Evolutionary conservation across 129 eudicot genomes (phyloP), one percentile per base, ranked within the genome.

Genomic region (Tanacetum coccineum): DNA sequence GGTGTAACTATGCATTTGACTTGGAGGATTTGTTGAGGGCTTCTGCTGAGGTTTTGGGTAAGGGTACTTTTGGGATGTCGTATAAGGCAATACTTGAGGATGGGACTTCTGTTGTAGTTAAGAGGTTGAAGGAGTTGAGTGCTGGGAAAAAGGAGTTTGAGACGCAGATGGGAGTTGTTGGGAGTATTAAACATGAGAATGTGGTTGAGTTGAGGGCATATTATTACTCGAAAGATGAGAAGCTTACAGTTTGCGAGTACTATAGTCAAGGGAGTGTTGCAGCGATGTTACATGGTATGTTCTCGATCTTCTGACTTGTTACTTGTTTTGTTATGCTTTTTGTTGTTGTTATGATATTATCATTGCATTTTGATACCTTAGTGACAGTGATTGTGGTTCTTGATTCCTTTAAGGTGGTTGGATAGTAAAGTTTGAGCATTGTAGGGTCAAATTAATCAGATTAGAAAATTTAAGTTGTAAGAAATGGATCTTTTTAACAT

Each of bases 31-130:
- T 92, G 69, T 70, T 92, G 76, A 80, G 98, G 82, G 96, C 98
- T 59, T 92, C 98, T 51, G 98, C 98, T 19, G 98, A 92, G 79
- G 98, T 92, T 3, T 77, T 92, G 71, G 98, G 98, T 32, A 92
- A 92, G 80, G 98, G 98, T 20, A 86, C 98, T 19, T 88, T 88
- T 74, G 98, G 98, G 7, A 92, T 83, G 84, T 83, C 98, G 13
- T 92, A 88, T 77, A 92, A 88, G 74, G 98, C 98, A 3, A 92
- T 88, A 54, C 68, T 92, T 28, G 98, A 92, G 74, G 98, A 92
- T 13, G 96, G 96, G 18, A 83, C 90, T 48, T 82, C 87, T 66
- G 98, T 92, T 70, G 98, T 92, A 62, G 98, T 92, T 72, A 92
- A 92, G 85, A 82, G 98, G 79, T 81, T 92, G 85, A 92, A 92